These are phyloP conservation scores for Malania oleifera DNA, from an alignment of 164 flowering plant genomes.

Conservation along the genomic window DNA sequence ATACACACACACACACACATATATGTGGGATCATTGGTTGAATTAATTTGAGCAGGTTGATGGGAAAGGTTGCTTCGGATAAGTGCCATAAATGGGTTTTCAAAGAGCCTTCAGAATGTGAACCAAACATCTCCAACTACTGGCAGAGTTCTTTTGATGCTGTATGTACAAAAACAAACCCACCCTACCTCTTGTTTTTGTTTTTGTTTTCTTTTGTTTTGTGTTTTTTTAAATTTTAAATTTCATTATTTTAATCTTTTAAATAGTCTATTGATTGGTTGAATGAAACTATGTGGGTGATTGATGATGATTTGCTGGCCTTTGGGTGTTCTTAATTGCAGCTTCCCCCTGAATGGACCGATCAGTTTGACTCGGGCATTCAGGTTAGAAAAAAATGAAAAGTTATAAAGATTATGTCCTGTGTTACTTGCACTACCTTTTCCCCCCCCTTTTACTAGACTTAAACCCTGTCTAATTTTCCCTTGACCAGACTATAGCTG, in stretches of 20 bases:
- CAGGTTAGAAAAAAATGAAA: constrained; percentile 62
- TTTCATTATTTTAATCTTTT: neutral
- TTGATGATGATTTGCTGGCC: constrained; percentile 11
- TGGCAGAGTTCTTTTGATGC: constrained; percentile 99
- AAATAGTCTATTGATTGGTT: neutral
- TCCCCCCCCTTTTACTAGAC: neutral
- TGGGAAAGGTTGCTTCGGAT: constrained; percentile 99
- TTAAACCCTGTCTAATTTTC: constrained; percentile 6
- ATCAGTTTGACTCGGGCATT: constrained; percentile 97
- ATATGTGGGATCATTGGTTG: constrained; percentile 14
- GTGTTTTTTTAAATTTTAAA: neutral
- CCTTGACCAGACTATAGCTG: constrained; percentile 83
- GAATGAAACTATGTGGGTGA: constrained; percentile 1
- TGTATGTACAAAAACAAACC: constrained; percentile 40
- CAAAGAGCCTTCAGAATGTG: constrained; percentile 95
- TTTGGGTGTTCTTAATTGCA: constrained; percentile 38
- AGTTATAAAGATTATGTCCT: too few relatives aligned
- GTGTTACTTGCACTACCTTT: constrained; percentile 5
- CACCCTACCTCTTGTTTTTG: neutral
- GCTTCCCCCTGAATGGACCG: constrained; percentile 99
- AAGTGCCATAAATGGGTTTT: constrained; percentile 99
- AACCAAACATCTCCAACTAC: constrained; percentile 88
- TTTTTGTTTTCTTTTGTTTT: neutral
- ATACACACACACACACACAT: too few relatives aligned
- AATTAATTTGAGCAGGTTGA: constrained; percentile 62